Conservation (phyloP, 495 filamentous ascomycete species). For the Neurospora hispaniola region DNA sequence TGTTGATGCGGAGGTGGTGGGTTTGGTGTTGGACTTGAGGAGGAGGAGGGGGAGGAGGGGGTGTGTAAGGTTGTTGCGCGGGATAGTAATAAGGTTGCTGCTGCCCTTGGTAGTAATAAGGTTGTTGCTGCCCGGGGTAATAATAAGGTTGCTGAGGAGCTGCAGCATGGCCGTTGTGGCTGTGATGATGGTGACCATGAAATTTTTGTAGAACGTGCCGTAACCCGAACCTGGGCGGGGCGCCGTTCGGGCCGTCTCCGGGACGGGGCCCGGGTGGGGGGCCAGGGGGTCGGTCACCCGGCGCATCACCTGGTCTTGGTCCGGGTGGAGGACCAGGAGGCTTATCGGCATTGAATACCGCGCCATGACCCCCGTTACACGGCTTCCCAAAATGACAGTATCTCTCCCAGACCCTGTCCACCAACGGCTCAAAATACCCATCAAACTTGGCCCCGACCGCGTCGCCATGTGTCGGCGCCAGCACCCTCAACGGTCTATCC, state of each 20-base stretch:
- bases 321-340: neutral
- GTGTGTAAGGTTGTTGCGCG: neutral
- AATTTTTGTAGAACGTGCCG: neutral
- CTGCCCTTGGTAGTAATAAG: neutral
- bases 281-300: neutral
- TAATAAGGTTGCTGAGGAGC: neutral
- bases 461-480: slow-evolving; percentile 57
- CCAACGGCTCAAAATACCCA: slow-evolving; percentile 55
- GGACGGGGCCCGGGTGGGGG: neutral
- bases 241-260: neutral
- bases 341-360: neutral
- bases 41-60: neutral
- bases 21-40: neutral
- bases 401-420: slow-evolving; percentile 48
- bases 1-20: slow-evolving; percentile 25
- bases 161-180: slow-evolving; percentile 1
- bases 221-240: neutral
- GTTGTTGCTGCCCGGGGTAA: neutral
- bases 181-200: neutral
- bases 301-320: neutral
- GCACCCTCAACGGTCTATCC: slow-evolving; percentile 38
- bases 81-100: neutral
- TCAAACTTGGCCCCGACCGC: slow-evolving; percentile 47
- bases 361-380: neutral
- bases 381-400: slow-evolving; percentile 5